Base-by-base conservation (phyloP, 805 yeast species). In the Kregervanrija delftensis region DNA sequence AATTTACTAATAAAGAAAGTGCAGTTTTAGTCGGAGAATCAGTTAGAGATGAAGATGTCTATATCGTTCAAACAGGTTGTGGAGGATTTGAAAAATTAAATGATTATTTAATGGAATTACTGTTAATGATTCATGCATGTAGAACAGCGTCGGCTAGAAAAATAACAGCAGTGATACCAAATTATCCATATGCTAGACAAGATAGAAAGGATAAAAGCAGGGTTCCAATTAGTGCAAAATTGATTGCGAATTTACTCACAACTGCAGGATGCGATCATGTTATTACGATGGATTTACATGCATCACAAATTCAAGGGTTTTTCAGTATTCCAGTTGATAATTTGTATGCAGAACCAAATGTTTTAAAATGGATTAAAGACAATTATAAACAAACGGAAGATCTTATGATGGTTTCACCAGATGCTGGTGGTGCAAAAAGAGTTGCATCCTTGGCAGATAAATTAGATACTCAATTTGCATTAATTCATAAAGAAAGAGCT, bases 391-490 rank as follows among this genome's bases (percentile, higher is more conserved):
- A 74, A 53, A 73, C 67, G 51, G 65, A 76, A 36, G 75, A 83
- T 39, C 77, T 86, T n/a, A 84, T 85, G 43, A 78, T 86, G 44
- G 79, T 86, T 13, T 86, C 93, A 1, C 95, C 95, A 5, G 95
- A 86, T 67, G 95, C 93, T 8, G 95, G 95, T 61, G 95, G 95
- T 50, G 93, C 93, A 46, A 86, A 86, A 60, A 75, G 95, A 67
- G 93, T 86, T n/a, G 93, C 93, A 9, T 81, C 84, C 9, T 68
- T 86, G 52, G 93, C 93, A 42, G 93, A 85, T 61, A 74, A 83
- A 49, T 66, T 86, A 52, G 93, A 86, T 63, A 68, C 83, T 60
- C 83, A 83, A 59, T 86, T 86, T 66, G 93, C 93, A 16, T 75
- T 86, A 64, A 85, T 86, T 54, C 93, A 86, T 64, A 86, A 86